phyloP scores from a whole-genome alignment of 2,329 filamentous ascomycete genomes.

The Phaeosphaeriaceae sp. region DNA sequence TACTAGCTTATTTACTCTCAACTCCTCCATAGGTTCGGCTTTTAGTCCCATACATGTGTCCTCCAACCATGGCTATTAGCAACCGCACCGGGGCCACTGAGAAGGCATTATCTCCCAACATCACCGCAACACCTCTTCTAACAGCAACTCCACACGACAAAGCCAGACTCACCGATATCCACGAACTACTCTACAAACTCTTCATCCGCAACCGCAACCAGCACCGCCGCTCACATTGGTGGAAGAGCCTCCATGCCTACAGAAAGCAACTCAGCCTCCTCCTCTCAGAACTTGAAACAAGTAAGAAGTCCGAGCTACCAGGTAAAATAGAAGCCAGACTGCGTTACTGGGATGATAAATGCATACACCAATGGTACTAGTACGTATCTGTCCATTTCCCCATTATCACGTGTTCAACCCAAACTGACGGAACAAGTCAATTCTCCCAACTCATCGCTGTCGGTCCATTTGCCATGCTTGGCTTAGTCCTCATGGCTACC shows the following conservation, averaged over 20 bases:
- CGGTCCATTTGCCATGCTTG: conserved; percentile 54
- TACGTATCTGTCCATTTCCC: conserved; percentile 22
- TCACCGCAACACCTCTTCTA: conserved; percentile 30
- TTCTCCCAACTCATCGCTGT: conserved; percentile 56
- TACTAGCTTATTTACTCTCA: conserved; percentile 2
- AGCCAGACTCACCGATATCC: conserved; percentile 45
- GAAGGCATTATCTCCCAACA: conserved; percentile 5
- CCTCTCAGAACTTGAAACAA: conserved; percentile 36
- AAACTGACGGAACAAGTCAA: conserved; percentile 29
- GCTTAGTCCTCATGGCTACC: conserved; percentile 52
- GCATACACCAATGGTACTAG: conserved; percentile 46
- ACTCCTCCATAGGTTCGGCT: neutral
- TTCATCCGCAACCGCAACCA: conserved; percentile 90
- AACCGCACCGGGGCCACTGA: neutral
- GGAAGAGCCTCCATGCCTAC: conserved; percentile 73
- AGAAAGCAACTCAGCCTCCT: conserved; percentile 70
- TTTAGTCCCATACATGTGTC: neutral
- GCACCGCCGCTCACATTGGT: conserved; percentile 83
- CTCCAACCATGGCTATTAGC: conserved; percentile 18
- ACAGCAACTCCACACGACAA: conserved; percentile 30
- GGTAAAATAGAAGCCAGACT: conserved; percentile 40
- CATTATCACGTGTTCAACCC: neutral
- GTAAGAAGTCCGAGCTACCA: conserved; percentile 24
- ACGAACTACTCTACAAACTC: conserved; percentile 71
- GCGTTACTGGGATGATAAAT: conserved; percentile 48